phyloP scores from a whole-genome alignment of 1,284 basidiomycete species.

The Leccinum olivaceoglutinosum region DNA sequence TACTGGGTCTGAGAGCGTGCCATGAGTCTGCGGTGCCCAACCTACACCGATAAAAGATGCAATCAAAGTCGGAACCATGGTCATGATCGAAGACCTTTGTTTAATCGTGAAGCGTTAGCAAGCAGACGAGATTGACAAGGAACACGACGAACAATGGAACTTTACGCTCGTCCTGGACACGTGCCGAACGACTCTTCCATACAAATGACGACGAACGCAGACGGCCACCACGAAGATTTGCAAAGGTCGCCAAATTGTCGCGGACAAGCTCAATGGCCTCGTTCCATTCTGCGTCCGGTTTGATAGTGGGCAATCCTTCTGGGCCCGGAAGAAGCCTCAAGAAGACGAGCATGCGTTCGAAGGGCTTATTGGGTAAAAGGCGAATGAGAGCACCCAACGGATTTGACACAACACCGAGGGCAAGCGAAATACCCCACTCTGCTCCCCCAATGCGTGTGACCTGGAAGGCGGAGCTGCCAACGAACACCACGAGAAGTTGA shows the following conservation, averaged over 20 bases:
- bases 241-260: conserved; percentile 81
- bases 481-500: conserved; percentile 87
- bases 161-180: conserved; percentile 45
- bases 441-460: conserved; percentile 76
- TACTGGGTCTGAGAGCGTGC: conserved; percentile 70
- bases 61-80: conserved; percentile 86
- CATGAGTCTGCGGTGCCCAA: conserved; percentile 51
- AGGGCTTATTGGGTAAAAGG: conserved; percentile 74
- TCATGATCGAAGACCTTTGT: conserved; percentile 58
- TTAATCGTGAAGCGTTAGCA: conserved; percentile 20
- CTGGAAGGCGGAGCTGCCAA: conserved; percentile 89
- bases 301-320: conserved; percentile 61
- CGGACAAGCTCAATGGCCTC: conserved; percentile 70
- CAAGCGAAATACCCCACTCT: conserved; percentile 92
- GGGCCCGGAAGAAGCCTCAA: conserved; percentile 65
- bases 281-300: conserved; percentile 66
- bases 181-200: conserved; percentile 65
- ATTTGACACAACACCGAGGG: conserved; percentile 82
- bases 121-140: neutral
- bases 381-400: conserved; percentile 86
- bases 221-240: conserved; percentile 81
- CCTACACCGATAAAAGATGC: conserved; percentile 83
- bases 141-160: conserved; percentile 33
- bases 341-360: conserved; percentile 69
- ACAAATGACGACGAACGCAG: conserved; percentile 81